Conservation (phyloP, 306 rosid genomes). For the Quercus berberidifolia region DNA sequence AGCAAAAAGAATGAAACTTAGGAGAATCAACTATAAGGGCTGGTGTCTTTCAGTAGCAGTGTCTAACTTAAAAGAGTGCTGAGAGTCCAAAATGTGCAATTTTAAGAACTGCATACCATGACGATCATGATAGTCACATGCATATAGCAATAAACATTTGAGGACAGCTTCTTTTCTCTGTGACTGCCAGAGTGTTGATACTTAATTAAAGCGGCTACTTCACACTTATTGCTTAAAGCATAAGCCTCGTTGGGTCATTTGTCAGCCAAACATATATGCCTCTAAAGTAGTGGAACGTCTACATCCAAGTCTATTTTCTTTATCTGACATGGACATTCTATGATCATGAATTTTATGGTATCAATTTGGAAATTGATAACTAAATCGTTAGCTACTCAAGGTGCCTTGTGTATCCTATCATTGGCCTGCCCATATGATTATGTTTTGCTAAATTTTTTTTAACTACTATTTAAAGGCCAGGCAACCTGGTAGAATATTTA, state of each 20-base stretch:
- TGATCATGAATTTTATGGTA: conserved; percentile 22
- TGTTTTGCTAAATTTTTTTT: conserved; percentile 19
- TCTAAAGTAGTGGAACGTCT: conserved; percentile 24
- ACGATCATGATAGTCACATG: conserved; percentile 50
- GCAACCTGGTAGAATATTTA: background rate
- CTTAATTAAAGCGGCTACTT: conserved; percentile 27
- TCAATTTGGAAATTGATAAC: conserved; percentile 28
- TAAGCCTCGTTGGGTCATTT: conserved; percentile 42
- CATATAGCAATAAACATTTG: conserved; percentile 31
- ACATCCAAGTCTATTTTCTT: background rate
- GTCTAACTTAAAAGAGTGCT: conserved; percentile 18
- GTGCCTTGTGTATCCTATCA: conserved; percentile 25
- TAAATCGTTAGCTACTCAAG: conserved; percentile 41
- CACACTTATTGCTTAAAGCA: conserved; percentile 37
- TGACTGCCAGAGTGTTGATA: conserved; percentile 55
- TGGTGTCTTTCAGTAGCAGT: conserved; percentile 17
- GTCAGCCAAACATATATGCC: conserved; percentile 31
- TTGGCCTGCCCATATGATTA: conserved; percentile 44
- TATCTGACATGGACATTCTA: conserved; percentile 20
- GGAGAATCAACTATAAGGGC: conserved; percentile 6
- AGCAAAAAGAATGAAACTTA: conserved; percentile 15
- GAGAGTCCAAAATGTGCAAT: conserved; percentile 14
- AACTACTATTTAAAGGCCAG: conserved; percentile 4
- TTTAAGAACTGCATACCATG: conserved; percentile 45
- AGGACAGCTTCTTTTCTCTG: conserved; percentile 34